These are phyloP conservation scores for Peronospora farinosa DNA, from an alignment of 352 stramenopile species.

Conservation along the genomic window DNA sequence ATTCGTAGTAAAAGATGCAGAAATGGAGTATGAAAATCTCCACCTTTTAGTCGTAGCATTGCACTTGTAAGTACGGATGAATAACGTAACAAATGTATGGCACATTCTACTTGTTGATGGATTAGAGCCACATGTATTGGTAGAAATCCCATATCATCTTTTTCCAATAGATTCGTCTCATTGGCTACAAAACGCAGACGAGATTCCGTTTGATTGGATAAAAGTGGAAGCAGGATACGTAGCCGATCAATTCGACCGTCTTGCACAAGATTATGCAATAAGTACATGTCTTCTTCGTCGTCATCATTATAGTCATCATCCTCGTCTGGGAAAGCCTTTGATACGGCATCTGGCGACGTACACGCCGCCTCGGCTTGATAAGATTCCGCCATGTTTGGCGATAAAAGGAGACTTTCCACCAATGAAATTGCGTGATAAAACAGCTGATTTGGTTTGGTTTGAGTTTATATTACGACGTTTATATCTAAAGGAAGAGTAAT, in stretches of 20 bases:
- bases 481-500: too few species aligned
- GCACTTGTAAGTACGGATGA: conserved; percentile 58
- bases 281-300: conserved; percentile 38
- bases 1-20: conserved; percentile 64
- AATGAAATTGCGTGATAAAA: not conserved
- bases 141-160: conserved; percentile 80
- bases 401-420: not conserved
- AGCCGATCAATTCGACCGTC: conserved; percentile 44
- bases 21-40: conserved; percentile 56
- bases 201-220: conserved; percentile 3
- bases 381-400: not conserved
- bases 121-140: conserved; percentile 70
- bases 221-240: conserved; percentile 37
- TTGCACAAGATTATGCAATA: conserved; percentile 59
- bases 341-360: conserved; percentile 1
- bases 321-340: conserved; percentile 16
- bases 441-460: not conserved
- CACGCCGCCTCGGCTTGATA: conserved; percentile 1
- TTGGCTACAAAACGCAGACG: conserved; percentile 32
- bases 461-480: too few species aligned
- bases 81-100: conserved; percentile 49
- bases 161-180: conserved; percentile 61
- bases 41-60: conserved; percentile 62
- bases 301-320: conserved; percentile 43
- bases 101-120: conserved; percentile 40